These are phyloP conservation scores for Phaeosphaeriaceae sp. DNA, from an alignment of 2,329 filamentous ascomycete species.

Conservation along the genomic window DNA sequence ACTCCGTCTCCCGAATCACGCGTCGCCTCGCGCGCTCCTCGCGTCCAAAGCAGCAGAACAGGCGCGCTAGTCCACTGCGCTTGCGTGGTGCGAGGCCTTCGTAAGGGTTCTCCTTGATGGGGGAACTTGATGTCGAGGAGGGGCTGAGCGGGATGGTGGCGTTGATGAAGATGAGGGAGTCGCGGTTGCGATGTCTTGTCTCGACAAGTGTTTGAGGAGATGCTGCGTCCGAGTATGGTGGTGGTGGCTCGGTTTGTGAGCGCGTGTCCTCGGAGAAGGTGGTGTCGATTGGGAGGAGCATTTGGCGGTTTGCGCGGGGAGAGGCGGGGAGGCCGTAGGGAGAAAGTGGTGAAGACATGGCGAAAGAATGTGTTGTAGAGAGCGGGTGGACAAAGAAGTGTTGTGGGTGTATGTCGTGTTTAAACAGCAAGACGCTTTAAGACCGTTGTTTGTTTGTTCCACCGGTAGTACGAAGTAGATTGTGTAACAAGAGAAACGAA, in stretches of 20 bases:
- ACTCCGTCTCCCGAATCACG: slow-evolving; percentile 27
- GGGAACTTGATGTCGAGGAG: slow-evolving; percentile 21
- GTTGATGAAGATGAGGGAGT: slow-evolving; percentile 43
- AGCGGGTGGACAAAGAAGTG: background rate
- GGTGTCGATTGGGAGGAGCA: slow-evolving; percentile 32
- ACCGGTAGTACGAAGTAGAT: slow-evolving; percentile 10
- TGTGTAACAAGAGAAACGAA: background rate
- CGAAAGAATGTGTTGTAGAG: slow-evolving; percentile 11
- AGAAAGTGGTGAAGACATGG: slow-evolving; percentile 26
- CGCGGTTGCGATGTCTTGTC: slow-evolving; percentile 21
- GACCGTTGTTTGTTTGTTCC: slow-evolving; percentile 6
- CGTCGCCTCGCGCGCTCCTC: slow-evolving; percentile 38
- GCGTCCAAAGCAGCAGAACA: slow-evolving; percentile 45
- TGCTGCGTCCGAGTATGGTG: slow-evolving; percentile 19
- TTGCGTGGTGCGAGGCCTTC: slow-evolving; percentile 37
- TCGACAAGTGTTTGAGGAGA: slow-evolving; percentile 20
- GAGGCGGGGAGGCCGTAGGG: slow-evolving; percentile 32
- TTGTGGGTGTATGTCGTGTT: slow-evolving; percentile 7
- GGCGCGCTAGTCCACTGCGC: slow-evolving; percentile 36
- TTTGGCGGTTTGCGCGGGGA: slow-evolving; percentile 28
- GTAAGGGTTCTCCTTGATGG: slow-evolving; percentile 23
- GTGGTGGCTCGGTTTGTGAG: slow-evolving; percentile 10
- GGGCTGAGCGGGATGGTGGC: slow-evolving; percentile 45
- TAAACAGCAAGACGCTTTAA: slow-evolving; percentile 10
- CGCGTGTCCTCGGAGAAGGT: slow-evolving; percentile 15